Evolutionary conservation across 768 basidiomycete genomes (phyloP).

Genomic region (Neoboletus subvelutipes): DNA sequence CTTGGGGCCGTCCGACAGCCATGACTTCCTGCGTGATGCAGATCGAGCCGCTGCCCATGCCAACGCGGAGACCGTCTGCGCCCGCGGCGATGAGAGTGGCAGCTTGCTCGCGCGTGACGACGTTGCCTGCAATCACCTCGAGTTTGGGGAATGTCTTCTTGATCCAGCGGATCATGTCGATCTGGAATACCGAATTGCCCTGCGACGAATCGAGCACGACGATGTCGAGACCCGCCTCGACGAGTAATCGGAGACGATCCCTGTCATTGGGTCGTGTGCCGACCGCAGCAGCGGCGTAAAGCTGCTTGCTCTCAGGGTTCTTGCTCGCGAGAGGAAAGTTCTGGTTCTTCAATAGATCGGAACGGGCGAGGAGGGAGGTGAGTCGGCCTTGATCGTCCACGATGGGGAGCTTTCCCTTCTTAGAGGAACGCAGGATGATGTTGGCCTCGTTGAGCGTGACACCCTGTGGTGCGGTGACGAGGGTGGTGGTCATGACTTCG

Average conservation of each 20-base stretch:
- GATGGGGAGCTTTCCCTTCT: conserved; percentile 96
- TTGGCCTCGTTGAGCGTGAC: conserved; percentile 93
- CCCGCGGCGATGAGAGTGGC: conserved; percentile 91
- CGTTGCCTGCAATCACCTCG: conserved; percentile 96
- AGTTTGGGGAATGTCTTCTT: conserved; percentile 81
- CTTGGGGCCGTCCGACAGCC: conserved; percentile 98
- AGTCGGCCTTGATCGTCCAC: conserved; percentile 66
- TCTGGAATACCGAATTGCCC: conserved; percentile 91
- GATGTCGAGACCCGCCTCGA: conserved; percentile 93
- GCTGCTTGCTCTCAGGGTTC: conserved; percentile 86
- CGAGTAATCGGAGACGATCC: conserved; percentile 81
- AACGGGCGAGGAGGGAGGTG: conserved; percentile 87
- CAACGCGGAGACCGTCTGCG: conserved; percentile 92
- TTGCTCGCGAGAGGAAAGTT: conserved; percentile 95
- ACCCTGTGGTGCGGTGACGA: conserved; percentile 85
- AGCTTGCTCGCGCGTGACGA: conserved; percentile 97
- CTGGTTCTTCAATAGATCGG: conserved; percentile 96
- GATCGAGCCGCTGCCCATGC: conserved; percentile 98
- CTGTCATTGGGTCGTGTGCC: conserved; percentile 90
- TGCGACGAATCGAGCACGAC: conserved; percentile 95
- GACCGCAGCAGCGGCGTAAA: conserved; percentile 93
- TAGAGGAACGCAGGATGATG: conserved; percentile 89
- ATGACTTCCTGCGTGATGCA: conserved; percentile 99
- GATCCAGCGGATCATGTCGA: conserved; percentile 94
- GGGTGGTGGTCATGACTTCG: conserved; percentile 84